These are phyloP conservation scores for Serendipita indica DNA, from an alignment of 768 basidiomycete species.

Conservation along the genomic window DNA sequence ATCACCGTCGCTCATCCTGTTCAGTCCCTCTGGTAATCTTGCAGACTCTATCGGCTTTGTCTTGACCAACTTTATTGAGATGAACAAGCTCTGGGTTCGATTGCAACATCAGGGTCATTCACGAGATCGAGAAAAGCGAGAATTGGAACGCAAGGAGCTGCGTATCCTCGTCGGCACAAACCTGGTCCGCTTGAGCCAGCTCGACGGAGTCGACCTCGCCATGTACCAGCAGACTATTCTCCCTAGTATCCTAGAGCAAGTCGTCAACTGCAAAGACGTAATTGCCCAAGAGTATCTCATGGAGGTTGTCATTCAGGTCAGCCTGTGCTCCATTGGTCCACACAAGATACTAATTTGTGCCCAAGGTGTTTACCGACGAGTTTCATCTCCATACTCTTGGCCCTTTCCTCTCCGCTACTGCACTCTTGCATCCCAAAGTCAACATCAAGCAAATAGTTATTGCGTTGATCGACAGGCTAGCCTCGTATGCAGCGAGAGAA, in stretches of 20 bases:
- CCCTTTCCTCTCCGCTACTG: constrained; percentile 90
- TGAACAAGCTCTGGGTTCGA: constrained; percentile 99
- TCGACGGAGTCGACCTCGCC: constrained; percentile 91
- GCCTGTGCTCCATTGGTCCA: constrained; percentile 14
- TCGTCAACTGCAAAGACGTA: constrained; percentile 95
- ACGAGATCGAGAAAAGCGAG: constrained; percentile 91
- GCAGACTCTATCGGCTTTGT: constrained; percentile 94
- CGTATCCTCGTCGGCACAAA: constrained; percentile 97
- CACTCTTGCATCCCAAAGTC: constrained; percentile 92
- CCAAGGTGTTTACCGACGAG: constrained; percentile 91
- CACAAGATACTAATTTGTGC: background rate
- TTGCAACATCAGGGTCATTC: constrained; percentile 97
- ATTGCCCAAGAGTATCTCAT: constrained; percentile 98
- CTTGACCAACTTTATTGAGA: constrained; percentile 96
- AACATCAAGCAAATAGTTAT: constrained; percentile 99
- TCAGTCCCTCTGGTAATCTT: constrained; percentile 71
- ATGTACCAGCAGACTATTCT: constrained; percentile 79
- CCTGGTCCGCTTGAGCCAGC: constrained; percentile 83
- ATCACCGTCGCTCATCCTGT: background rate
- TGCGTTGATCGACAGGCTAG: constrained; percentile 88
- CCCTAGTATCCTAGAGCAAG: constrained; percentile 88
- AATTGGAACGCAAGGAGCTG: constrained; percentile 87
- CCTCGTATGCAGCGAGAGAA: constrained; percentile 91
- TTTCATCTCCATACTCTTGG: constrained; percentile 95
- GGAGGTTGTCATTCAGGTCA: constrained; percentile 97